phyloP scores from a whole-genome alignment of 169 alveolate species.

The Sarcocystis neurona region DNA sequence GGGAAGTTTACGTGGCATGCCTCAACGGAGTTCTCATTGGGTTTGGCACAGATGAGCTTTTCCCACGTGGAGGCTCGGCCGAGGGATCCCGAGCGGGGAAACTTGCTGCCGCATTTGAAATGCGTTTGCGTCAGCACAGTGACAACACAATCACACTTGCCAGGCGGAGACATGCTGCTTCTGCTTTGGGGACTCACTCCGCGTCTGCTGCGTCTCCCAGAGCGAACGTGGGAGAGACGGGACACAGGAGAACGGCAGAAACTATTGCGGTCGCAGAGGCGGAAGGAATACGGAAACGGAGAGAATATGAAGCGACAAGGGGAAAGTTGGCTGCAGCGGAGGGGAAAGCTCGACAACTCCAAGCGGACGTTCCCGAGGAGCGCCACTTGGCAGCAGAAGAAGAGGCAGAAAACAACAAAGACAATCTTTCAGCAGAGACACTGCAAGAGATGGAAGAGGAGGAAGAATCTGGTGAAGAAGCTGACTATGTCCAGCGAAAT shows the following conservation, averaged over 20 bases:
- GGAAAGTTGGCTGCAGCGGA: no score
- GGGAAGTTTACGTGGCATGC: not conserved
- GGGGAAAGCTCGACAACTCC: no score
- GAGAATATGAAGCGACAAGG: no score
- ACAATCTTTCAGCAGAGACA: no score
- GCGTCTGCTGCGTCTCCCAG: not conserved
- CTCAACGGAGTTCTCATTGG: conserved; percentile 12
- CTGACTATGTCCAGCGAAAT: not conserved
- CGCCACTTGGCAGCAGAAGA: no score
- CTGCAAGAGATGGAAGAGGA: no score
- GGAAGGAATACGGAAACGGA: no score
- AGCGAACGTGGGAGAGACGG: no score
- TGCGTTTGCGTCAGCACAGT: not conserved
- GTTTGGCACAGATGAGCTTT: conserved; percentile 7
- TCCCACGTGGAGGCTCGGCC: conserved; percentile 22
- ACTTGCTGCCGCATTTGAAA: not conserved
- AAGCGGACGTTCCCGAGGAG: no score
- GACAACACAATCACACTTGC: not conserved
- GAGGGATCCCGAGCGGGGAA: conserved; percentile 9
- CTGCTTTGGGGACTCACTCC: conserved; percentile 3
- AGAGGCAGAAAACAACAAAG: no score
- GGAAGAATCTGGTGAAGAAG: not conserved
- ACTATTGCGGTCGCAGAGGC: no score
- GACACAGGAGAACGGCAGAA: no score
- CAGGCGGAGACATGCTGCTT: not conserved